Evolutionary conservation across 352 stramenopile genomes (phyloP).

Genomic region (Phytopythium helicoides): DNA sequence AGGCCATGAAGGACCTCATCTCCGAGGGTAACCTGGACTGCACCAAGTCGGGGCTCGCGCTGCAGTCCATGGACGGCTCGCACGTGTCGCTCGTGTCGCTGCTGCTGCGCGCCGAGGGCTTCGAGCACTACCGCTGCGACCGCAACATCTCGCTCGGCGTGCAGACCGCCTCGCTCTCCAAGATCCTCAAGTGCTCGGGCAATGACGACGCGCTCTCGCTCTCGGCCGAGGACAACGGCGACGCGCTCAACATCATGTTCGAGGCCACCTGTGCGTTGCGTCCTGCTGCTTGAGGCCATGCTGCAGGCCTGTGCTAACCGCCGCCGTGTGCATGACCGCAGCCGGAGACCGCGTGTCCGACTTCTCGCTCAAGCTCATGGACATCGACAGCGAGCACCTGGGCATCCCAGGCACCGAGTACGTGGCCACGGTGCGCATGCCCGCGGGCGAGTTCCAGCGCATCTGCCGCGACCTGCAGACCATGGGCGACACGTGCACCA

Average conservation of each 20-base stretch:
- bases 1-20: conserved; percentile 99
- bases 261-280: conserved; percentile 92
- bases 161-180: conserved; percentile 97
- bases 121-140: conserved; percentile 99
- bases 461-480: conserved; percentile 98
- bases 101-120: conserved; percentile 91
- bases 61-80: conserved; percentile 99
- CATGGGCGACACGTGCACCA: conserved; percentile 98
- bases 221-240: conserved; percentile 97
- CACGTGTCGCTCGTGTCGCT: conserved; percentile 98
- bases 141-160: conserved; percentile 96
- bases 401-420: conserved; percentile 99
- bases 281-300: too few species aligned
- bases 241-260: conserved; percentile 98
- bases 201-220: conserved; percentile 98
- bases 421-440: conserved; percentile 95
- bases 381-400: conserved; percentile 99
- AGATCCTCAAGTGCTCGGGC: conserved; percentile 99
- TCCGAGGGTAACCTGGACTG: conserved; percentile 98
- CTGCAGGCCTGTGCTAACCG: too few species aligned
- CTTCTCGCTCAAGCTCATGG: conserved; percentile 99
- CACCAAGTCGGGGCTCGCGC: conserved; percentile 89
- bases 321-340: too few species aligned
- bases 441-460: conserved; percentile 96
- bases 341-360: conserved; percentile 92